Base-by-base conservation (phyloP, 2,329 filamentous ascomycete genomes). In the Xylariales sp. region DNA sequence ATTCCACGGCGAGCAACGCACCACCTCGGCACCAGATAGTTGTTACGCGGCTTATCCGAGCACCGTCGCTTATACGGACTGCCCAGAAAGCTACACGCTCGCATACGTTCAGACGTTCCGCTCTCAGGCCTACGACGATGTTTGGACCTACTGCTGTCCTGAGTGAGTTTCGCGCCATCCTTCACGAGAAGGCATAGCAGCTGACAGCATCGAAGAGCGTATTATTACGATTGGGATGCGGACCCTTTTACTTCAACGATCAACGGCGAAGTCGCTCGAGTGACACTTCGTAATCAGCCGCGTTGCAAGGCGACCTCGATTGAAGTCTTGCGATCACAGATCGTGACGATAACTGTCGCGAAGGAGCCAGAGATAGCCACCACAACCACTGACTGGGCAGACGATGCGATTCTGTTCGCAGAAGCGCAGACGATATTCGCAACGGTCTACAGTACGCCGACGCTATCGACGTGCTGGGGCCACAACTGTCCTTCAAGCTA, bases 401-500 rank as follows among this genome's bases (percentile, higher is more conserved):
- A 39, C 5, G n/a, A 39, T 18, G 24, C 10, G 37, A 8, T 25
- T 8, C 37, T 39, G 16, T 31, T 39, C 24, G 37, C 37, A 24
- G 37, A 39, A 15, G 37, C 24, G 12, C 15, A 18, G 16, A 31
- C 27, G 18, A n/a, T 39, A 15, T 8, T 16, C 14, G 37, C 25
- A n/a, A 16, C 8, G 14, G 25, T 39, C 15, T 39, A 39, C 27
- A 2, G 5, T 10, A 18, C 14, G 14, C 10, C 27, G 35, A 16
- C 22, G 11, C 15, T 10, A n/a, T 39, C 37, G n/a, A 39, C 37
- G 8, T 39, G 37, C 27, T 39, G 27, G 24, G 37, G 37, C 37
- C n/a, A 19, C 15, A 27, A 19, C 12, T 39, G 37, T 19, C 37
- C 37, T 46, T 10, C n/a, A 12, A 35, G 16, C 19, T 22, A 22